A percentile compares a stretch with the other conserved stretches of the same genome.
phyloP scores from a whole-genome alignment of 2,329 filamentous ascomycete species.

The Calonectria leucothoes region DNA sequence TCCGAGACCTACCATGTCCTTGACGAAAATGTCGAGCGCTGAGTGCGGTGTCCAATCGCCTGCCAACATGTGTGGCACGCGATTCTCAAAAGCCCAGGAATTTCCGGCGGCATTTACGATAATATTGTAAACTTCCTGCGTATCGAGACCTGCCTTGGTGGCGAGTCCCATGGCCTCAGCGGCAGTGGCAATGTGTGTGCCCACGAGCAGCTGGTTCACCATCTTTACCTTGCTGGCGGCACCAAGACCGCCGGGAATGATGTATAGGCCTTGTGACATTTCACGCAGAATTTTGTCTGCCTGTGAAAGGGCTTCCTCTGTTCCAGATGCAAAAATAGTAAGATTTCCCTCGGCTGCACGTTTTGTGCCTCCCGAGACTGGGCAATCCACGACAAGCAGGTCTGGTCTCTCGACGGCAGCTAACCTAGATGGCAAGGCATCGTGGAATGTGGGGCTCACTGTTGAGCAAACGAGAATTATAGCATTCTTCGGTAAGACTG shows the following conservation, averaged over 20 bases:
- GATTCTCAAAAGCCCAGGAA: constrained; percentile 73
- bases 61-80: constrained; percentile 65
- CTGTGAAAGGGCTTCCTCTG: constrained; percentile 65
- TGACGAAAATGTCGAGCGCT: constrained; percentile 49
- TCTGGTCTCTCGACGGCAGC: neutral
- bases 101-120: constrained; percentile 61
- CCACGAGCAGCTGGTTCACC: constrained; percentile 74
- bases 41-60: constrained; percentile 54
- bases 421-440: neutral
- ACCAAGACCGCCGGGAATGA: constrained; percentile 69
- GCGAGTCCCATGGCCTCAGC: constrained; percentile 72
- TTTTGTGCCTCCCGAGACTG: constrained; percentile 42
- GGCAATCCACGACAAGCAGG: constrained; percentile 49
- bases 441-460: constrained; percentile 2
- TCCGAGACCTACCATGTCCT: constrained; percentile 46
- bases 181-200: constrained; percentile 70
- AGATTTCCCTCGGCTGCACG: constrained; percentile 70
- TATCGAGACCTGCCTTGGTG: constrained; percentile 64
- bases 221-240: constrained; percentile 76
- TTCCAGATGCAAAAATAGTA: constrained; percentile 78
- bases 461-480: constrained; percentile 17
- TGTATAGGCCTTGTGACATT: constrained; percentile 73
- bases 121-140: constrained; percentile 51
- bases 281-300: constrained; percentile 69
- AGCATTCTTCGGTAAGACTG: neutral